Conservation (phyloP, 2,329 filamentous ascomycete genomes). For the Cladorrhinum sp. region DNA sequence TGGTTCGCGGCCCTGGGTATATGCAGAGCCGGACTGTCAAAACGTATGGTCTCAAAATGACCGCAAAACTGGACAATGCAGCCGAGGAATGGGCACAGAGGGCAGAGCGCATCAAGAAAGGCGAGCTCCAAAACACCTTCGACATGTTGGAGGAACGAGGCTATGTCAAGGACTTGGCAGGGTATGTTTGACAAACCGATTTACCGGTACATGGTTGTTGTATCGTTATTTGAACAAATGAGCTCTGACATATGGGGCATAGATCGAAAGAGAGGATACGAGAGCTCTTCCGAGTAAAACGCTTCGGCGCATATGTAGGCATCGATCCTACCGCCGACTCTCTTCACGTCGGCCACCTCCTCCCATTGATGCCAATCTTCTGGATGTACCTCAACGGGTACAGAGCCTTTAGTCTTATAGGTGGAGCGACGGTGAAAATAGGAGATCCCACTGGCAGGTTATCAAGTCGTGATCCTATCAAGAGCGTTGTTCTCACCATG, state of each 20-base stretch:
- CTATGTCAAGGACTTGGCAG: constrained; percentile 70
- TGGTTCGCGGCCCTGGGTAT: not conserved
- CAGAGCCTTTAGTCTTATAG: constrained; percentile 63
- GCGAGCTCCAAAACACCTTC: constrained; percentile 54
- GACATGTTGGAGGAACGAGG: constrained; percentile 68
- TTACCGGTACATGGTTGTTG: not conserved
- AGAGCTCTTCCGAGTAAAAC: constrained; percentile 60
- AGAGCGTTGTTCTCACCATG: constrained; percentile 51
- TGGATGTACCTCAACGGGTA: constrained; percentile 80
- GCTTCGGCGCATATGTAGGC: constrained; percentile 74
- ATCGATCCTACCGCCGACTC: constrained; percentile 79
- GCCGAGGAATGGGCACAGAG: constrained; percentile 46
- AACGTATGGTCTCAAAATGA: constrained; percentile 32
- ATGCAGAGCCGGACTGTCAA: constrained; percentile 13
- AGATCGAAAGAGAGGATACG: constrained; percentile 51
- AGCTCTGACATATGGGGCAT: not conserved
- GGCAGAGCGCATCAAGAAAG: constrained; percentile 47
- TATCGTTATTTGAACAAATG: not conserved
- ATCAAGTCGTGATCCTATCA: constrained; percentile 54
- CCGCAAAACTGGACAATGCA: constrained; percentile 43
- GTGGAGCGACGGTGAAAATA: constrained; percentile 72
- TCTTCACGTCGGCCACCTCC: constrained; percentile 74
- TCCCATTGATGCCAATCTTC: constrained; percentile 79
- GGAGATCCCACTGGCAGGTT: constrained; percentile 75
- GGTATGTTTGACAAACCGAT: constrained; percentile 48